Base-by-base conservation (phyloP, 2,329 filamentous ascomycete species). In the Talaromyces marneffei region DNA sequence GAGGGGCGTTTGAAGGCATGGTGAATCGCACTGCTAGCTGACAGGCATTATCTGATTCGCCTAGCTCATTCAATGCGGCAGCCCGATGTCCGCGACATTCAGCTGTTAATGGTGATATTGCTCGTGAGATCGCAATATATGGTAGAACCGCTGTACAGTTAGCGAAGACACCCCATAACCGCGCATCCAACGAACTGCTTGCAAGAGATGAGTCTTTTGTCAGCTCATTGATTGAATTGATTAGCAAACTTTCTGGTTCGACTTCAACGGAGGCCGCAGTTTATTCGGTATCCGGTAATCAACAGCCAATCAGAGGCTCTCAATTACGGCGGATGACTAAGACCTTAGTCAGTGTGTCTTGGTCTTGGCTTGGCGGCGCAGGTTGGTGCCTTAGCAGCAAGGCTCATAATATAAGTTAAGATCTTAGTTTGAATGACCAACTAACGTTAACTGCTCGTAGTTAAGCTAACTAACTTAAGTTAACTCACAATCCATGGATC, bases 61-160 rank as follows among this genome's bases (percentile, higher is more conserved):
- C 9, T 7, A 40, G 35, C n/a, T 56, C 20, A 31, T 25, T 23
- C 37, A 20, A 57, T 35, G 55, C 44, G 27, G 27, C 48, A 52
- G 35, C 50, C 56, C 56, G 56, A 58, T 59, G 57, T 53, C 57
- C 35, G 57, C 57, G 57, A 14, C 35, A 53, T 59, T 39, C 33
- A 33, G 16, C n/a, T 59, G 57, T 7, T 25, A 23, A 23, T n/a
- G n/a, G n/a, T n/a, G n/a, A n/a, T n/a, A n/a, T n/a, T n/a, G n/a
- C n/a, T n/a, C n/a, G n/a, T n/a, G n/a, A n/a, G n/a, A n/a, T n/a
- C n/a, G 27, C 27, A 33, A 33, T 33, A 52, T 35, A 10, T 33
- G 18, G 48, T 35, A 56, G 42, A 33, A 18, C 25, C 40, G 27
- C 27, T 29, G 40, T n/a, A 6, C 39, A 20, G 18, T 44, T 29